Conservation (phyloP, 805 yeast species). For the Cyberlindnera subsufficiens region DNA sequence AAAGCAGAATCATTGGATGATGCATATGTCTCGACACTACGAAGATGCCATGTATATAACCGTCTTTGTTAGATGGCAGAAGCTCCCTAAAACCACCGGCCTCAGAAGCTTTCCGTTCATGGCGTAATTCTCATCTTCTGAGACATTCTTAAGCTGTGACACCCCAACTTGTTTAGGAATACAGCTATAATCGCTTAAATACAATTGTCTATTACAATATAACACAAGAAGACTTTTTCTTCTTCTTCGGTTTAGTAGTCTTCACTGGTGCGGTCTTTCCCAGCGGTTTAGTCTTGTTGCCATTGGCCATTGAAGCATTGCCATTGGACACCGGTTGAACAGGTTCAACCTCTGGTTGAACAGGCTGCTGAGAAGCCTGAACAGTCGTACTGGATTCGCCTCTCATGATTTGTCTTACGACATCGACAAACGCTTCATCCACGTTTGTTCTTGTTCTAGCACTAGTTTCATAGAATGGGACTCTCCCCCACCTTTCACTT, state of each 20-base stretch:
- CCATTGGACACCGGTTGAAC: no score
- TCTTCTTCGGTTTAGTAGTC: conserved; percentile 14
- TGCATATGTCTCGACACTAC: no score
- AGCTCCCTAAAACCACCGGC: no score
- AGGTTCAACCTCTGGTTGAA: no score
- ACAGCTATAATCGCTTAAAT: neutral
- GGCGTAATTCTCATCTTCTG: no score
- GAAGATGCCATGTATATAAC: no score
- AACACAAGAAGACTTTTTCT: conserved; percentile 23
- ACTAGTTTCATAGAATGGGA: conserved; percentile 88
- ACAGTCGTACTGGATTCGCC: conserved; percentile 37
- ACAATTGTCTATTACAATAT: conserved; percentile 9
- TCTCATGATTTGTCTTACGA: conserved; percentile 83
- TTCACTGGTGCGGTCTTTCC: conserved; percentile 9
- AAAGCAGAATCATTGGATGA: no score
- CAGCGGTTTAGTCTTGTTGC: conserved; percentile 11
- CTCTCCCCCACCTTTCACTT: conserved; percentile 78
- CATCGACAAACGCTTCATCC: conserved; percentile 84
- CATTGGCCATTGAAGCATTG: neutral
- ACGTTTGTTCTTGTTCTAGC: conserved; percentile 90
- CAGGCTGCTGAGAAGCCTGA: no score
- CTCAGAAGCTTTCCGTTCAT: no score
- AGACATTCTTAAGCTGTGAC: no score
- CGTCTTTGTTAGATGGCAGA: no score
- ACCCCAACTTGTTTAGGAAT: no score